Base-by-base conservation (phyloP, 2,329 filamentous ascomycete species). In the Claviceps pazoutovae region DNA sequence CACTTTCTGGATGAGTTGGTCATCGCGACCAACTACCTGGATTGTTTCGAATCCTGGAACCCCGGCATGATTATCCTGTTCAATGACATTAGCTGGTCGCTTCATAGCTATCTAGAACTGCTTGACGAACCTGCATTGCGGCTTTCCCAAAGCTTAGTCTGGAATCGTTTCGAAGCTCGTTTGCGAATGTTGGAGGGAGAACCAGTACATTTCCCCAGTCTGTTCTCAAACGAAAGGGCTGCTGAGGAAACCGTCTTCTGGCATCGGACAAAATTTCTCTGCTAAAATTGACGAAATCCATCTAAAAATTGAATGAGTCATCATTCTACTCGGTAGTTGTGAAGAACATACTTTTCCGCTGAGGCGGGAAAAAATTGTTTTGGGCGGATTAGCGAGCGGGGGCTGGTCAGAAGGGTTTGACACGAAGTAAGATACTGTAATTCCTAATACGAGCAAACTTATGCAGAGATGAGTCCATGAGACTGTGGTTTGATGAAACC, bases 101-200 rank as follows among this genome's bases (percentile, higher is more conserved):
- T 16, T 13, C 14, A 14, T 19, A 14, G 8, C 2, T 9, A 39
- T 19, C 16, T 19, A 8, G 11, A n/a, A 37, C 5, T 9, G 8
- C 5, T 16, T n/a, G 5, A 44, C 48, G 30, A 9, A 50, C 48
- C 38, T 36, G 39, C 42, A 43, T 42, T 34, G 48, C 44, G 34
- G 56, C 48, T 7, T 56, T 36, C 11, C 37, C 38, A 36, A 61
- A 57, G 48, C 51, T 51, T 7, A 61, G 53, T 7, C 53, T 52
- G 5, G 49, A 46, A 6, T 60, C 55, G 21, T 61, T 60, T 9
- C 60, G 57, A 14, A 61, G 58, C 2, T 59, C 57, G 38, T 60
- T 49, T 9, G 53, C 43, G 34, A 59, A 54, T 11, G 23, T 46
- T 3, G 52, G 21, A 0, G 59, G 60, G 0, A 62, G 52, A 30